A percentile compares a stretch with the other conserved stretches of the same genome.
phyloP scores from a whole-genome alignment of 768 basidiomycete species.

The Xerocomus potaroensis region DNA sequence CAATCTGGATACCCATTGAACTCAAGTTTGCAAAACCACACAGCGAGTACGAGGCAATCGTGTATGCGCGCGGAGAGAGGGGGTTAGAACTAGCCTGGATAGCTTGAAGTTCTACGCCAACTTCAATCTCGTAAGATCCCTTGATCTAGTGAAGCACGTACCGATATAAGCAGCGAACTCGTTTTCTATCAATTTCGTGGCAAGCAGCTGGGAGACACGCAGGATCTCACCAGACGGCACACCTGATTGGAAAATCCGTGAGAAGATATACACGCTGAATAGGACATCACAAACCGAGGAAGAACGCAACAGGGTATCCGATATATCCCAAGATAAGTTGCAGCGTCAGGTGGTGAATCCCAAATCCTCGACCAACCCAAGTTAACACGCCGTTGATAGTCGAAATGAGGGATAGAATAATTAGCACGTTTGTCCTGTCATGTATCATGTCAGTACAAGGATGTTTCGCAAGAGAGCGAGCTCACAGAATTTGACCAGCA shows the following conservation, averaged over 20 bases:
- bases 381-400: constrained; percentile 81
- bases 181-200: constrained; percentile 83
- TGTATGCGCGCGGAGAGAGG: constrained; percentile 69
- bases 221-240: constrained; percentile 82
- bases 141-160: constrained; percentile 12
- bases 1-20: constrained; percentile 83
- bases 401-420: constrained; percentile 77
- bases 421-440: constrained; percentile 73
- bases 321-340: constrained; percentile 83
- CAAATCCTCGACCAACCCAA: constrained; percentile 86
- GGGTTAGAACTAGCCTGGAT: constrained; percentile 49
- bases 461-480: background rate
- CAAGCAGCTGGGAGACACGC: constrained; percentile 73
- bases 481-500: constrained; percentile 82
- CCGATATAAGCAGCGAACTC: constrained; percentile 75
- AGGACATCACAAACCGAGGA: constrained; percentile 44
- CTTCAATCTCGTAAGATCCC: background rate
- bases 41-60: constrained; percentile 81
- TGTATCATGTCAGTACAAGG: constrained; percentile 9
- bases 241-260: constrained; percentile 31
- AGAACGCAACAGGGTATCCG: constrained; percentile 84
- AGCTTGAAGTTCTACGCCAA: constrained; percentile 31
- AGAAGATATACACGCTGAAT: background rate
- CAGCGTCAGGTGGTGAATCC: constrained; percentile 75
- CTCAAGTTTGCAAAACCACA: constrained; percentile 90